Evolutionary conservation across 805 yeast species (phyloP), one percentile per base, ranked within the genome.

Genomic region (Tetrapisispora arboricola): DNA sequence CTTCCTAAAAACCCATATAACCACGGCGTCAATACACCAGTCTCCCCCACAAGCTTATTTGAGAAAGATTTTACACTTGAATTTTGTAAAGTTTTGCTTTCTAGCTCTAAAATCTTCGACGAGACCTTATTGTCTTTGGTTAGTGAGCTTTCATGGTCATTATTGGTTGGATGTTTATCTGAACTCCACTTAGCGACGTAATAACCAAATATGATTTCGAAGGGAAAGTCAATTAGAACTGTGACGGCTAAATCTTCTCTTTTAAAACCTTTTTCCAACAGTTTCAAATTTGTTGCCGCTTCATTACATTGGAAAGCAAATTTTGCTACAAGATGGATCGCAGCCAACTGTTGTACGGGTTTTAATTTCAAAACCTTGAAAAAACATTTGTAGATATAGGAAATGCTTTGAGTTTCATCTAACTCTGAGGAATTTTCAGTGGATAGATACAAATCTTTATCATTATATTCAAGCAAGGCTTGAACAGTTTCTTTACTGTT

Each of bases 251-350:
- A 66, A 57, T 92, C 97, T 60, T 92, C 98, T 57, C 88, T 84
- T 30, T 92, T 78, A 34, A 92, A 76, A 0, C 98, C 98, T 53
- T 80, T 81, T 57, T 92, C 98, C 6, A 92, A 66, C 18, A 92
- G 67, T 58, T 90, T 92, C 50, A 92, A 71, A 56, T 90, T 90
- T 1, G 97, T 92, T 22, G 94, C 96, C 7, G 92, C 87, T 61
- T 92, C 98, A 54, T 88, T 92, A 22, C 88, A 95, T 57, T 88
- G 96, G 61, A 92, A 92, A 2, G 95, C 97, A 43, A 90, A 70
- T 55, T 92, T 92, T 29, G 94, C 79, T 10, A 86, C 60, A 32
- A 92, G 60, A 53, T 87, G 88, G 8, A 92, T 75, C 2, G 78
- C 48, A 17, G 86, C 79, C 49, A 92, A 76, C 6, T 78, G 68